Percentiles rank a stretch among this genome's conserved stretches.
Evolutionary conservation across 1,284 basidiomycete genomes (phyloP).

Genomic region (Sanghuangporus baumii): DNA sequence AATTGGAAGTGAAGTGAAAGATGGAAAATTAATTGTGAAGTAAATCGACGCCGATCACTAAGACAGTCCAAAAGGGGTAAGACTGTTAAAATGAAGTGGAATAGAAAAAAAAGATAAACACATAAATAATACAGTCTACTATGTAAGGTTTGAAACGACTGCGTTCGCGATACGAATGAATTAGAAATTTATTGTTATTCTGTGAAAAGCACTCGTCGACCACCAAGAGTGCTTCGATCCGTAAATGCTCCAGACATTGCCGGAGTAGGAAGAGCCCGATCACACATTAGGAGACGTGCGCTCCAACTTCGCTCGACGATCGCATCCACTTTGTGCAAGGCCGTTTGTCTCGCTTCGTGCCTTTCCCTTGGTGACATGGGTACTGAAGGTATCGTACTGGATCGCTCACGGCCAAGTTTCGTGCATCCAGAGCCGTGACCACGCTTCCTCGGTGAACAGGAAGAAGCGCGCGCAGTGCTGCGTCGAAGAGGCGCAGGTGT

Average conservation of each 20-base stretch:
- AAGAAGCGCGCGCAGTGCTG: not conserved
- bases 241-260: slow-evolving; percentile 1
- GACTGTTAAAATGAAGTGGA: too few relatives aligned
- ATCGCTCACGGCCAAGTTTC: not conserved
- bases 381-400: not conserved
- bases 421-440: not conserved
- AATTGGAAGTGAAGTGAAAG: too few relatives aligned
- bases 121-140: too few relatives aligned
- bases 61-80: too few relatives aligned
- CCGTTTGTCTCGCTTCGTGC: slow-evolving; percentile 8
- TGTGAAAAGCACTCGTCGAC: not conserved
- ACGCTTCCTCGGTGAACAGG: slow-evolving; percentile 5
- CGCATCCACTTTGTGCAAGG: slow-evolving; percentile 12
- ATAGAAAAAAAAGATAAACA: too few relatives aligned
- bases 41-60: too few relatives aligned
- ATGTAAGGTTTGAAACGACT: too few relatives aligned
- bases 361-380: slow-evolving; percentile 11
- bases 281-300: slow-evolving; percentile 1
- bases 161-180: too few relatives aligned
- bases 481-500: slow-evolving; percentile 1
- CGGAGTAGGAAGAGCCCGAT: slow-evolving; percentile 1
- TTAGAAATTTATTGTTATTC: too few relatives aligned
- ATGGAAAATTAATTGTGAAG: too few relatives aligned
- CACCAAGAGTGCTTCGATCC: not conserved
- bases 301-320: slow-evolving; percentile 12